phyloP scores from a whole-genome alignment of 225 moss, liverwort and hornwort genomes.

The Asterella californica region DNA sequence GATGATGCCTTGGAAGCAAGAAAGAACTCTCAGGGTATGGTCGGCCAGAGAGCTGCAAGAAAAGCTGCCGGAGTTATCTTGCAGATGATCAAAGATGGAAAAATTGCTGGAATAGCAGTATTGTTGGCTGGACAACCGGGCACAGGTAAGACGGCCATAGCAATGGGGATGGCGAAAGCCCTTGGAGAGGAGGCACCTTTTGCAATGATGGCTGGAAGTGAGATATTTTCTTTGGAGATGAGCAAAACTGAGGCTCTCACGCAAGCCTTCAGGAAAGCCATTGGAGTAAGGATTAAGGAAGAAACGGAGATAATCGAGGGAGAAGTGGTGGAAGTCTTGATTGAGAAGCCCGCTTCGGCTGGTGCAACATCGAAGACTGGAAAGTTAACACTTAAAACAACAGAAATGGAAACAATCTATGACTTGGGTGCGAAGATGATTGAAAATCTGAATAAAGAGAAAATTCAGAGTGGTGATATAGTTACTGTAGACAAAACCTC shows the following conservation, averaged over 20 bases:
- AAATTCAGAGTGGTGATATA: constrained; percentile 64
- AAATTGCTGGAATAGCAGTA: constrained; percentile 73
- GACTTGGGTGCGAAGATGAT: constrained; percentile 81
- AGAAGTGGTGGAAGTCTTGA: constrained; percentile 68
- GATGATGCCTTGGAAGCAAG: constrained; percentile 79
- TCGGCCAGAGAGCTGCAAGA: constrained; percentile 69
- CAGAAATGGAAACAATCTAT: constrained; percentile 66
- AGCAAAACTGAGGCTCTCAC: constrained; percentile 82
- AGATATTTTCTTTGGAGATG: constrained; percentile 83
- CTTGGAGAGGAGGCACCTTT: no score
- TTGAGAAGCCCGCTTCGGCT: constrained; percentile 51
- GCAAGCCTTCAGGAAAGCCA: constrained; percentile 77
- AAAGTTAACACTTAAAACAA: constrained; percentile 61
- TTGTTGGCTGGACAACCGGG: constrained; percentile 75
- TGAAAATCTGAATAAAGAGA: constrained; percentile 63
- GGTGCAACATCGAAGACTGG: constrained; percentile 53
- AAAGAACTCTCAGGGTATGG: constrained; percentile 79
- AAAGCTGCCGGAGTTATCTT: constrained; percentile 78
- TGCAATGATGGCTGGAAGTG: constrained; percentile 90
- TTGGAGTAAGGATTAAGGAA: constrained; percentile 77
- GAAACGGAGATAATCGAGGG: constrained; percentile 90
- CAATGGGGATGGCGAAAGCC: constrained; percentile 88
- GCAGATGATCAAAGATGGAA: constrained; percentile 66
- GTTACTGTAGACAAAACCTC: constrained; percentile 80
- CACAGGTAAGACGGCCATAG: constrained; percentile 77